A percentile compares a stretch with the other conserved stretches of the same genome.
Conservation (phyloP, 2,329 filamentous ascomycete genomes). For the Aspergillus brunneoviolaceus region DNA sequence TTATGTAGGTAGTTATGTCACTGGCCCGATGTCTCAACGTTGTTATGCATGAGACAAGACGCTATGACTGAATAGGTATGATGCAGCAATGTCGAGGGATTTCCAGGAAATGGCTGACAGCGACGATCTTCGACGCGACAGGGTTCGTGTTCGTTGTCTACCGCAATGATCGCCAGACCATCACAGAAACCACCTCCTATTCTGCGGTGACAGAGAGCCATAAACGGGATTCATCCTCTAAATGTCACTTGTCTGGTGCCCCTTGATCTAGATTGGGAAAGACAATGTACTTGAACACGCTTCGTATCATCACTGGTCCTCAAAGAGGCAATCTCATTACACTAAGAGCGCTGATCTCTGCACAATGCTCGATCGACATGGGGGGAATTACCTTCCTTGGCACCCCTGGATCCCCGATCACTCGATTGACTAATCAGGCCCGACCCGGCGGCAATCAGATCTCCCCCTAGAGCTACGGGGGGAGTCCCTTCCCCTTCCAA, state of each 20-base stretch:
- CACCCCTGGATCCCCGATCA: slow-evolving; percentile 1
- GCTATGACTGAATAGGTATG: not conserved
- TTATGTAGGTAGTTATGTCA: too few species aligned
- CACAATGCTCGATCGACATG: not conserved
- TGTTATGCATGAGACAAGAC: not conserved
- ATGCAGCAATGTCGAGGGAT: not conserved
- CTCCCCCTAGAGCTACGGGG: not conserved
- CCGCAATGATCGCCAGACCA: not conserved
- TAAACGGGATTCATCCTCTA: not conserved
- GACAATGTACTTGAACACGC: not conserved
- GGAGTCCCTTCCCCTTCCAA: not conserved
- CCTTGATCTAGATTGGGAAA: not conserved
- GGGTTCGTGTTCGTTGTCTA: not conserved
- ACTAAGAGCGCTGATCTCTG: slow-evolving; percentile 5
- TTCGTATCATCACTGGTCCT: not conserved
- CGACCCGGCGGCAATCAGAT: not conserved
- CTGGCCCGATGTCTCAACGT: too few species aligned
- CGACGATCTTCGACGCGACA: not conserved
- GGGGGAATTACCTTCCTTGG: not conserved
- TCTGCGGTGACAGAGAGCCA: not conserved
- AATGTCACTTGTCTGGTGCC: not conserved
- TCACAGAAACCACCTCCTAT: not conserved
- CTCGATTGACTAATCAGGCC: not conserved
- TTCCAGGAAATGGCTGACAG: not conserved
- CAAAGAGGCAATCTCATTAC: not conserved